Evolutionary conservation across 2,329 filamentous ascomycete species (phyloP).

Genomic region (Mycocentrospora acerina): DNA sequence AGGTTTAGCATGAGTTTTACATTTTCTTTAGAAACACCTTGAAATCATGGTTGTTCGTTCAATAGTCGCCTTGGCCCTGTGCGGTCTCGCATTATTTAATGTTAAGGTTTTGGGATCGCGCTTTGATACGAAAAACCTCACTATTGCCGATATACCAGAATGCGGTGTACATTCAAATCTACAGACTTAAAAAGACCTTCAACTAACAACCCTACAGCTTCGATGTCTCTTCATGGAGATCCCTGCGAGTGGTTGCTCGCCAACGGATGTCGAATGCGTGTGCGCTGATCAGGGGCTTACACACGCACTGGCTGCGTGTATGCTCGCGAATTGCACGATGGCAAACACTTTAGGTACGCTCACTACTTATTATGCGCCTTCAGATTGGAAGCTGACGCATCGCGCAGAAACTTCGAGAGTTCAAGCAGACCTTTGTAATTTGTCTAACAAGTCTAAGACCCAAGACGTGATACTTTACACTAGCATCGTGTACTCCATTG

Average conservation of each 20-base stretch:
- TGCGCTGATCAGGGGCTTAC: slow-evolving; percentile 12
- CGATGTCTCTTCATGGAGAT: slow-evolving; percentile 15
- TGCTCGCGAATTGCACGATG: slow-evolving; percentile 29
- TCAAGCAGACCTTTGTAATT: slow-evolving; percentile 21
- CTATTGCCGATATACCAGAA: slow-evolving; percentile 18
- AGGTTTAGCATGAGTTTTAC: no score
- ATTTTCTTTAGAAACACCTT: no score
- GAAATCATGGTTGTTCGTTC: no score
- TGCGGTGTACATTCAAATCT: slow-evolving; percentile 23
- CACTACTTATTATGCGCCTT: no score
- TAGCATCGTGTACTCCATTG: slow-evolving; percentile 14
- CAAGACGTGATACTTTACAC: slow-evolving; percentile 13
- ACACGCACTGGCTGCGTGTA: slow-evolving; percentile 9
- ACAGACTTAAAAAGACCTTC: no score
- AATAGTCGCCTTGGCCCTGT: no score
- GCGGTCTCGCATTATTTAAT: no score
- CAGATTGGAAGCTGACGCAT: slow-evolving; percentile 4
- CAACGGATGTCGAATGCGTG: slow-evolving; percentile 17
- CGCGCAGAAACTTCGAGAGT: slow-evolving; percentile 18
- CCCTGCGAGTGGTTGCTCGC: slow-evolving; percentile 12
- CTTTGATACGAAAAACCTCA: no score
- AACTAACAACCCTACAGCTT: slow-evolving; percentile 9
- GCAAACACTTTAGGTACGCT: slow-evolving; percentile 17
- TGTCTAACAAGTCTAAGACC: slow-evolving; percentile 19
- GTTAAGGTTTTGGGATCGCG: no score